These are phyloP conservation scores for Mrakia hoshinonis DNA, from an alignment of 768 basidiomycete genomes.

Conservation along the genomic window DNA sequence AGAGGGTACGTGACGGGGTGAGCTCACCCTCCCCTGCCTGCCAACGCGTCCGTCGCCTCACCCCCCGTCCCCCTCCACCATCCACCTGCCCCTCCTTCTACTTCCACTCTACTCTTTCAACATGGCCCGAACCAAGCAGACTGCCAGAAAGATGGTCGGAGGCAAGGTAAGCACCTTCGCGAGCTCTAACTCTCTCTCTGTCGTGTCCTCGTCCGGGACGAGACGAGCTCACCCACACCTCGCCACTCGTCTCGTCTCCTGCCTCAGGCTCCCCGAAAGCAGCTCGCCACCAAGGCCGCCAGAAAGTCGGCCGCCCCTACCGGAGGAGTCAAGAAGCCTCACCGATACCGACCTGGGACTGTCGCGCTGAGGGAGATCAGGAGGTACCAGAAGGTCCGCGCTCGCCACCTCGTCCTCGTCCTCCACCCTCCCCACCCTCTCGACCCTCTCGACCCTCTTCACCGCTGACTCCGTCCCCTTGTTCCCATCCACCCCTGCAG, in stretches of 20 bases:
- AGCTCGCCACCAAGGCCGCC: constrained; percentile 91
- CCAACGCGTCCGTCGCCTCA: background rate
- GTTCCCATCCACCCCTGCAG: constrained; percentile 4
- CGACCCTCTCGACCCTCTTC: too few species aligned
- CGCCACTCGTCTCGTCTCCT: background rate
- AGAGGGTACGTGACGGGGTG: too few species aligned
- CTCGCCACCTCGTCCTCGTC: background rate
- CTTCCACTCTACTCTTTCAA: background rate
- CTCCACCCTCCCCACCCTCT: background rate
- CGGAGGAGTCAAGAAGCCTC: constrained; percentile 29
- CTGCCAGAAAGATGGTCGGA: constrained; percentile 98
- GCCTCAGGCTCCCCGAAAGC: constrained; percentile 85
- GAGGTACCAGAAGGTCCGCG: constrained; percentile 45
- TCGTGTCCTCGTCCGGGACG: background rate
- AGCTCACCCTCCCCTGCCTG: too few species aligned
- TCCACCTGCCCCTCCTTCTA: background rate
- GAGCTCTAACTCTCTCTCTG: too few species aligned
- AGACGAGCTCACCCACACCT: background rate
- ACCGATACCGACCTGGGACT: constrained; percentile 48
- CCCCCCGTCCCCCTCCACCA: background rate
- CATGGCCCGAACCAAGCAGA: constrained; percentile 57
- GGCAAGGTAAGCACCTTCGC: constrained; percentile 50
- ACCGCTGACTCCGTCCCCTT: background rate
- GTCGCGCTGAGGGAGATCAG: constrained; percentile 30
- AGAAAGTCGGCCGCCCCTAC: constrained; percentile 60